Percentiles rank a stretch among this genome's conserved stretches.
These are phyloP conservation scores for Backusella liffmaniae DNA, from an alignment of 192 early-diverging fungal genomes.

Conservation along the genomic window DNA sequence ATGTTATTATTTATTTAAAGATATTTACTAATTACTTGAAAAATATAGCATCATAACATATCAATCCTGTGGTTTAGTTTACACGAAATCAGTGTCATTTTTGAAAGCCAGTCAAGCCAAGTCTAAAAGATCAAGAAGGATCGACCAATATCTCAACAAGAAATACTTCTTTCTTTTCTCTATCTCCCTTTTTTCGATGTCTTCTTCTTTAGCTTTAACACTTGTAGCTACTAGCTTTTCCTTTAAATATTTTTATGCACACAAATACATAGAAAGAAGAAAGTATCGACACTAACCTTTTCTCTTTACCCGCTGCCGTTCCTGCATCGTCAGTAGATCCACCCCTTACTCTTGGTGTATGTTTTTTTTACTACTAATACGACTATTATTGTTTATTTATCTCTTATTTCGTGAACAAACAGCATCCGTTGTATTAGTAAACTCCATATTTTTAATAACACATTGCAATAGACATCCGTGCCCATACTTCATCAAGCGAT, in stretches of 20 bases:
- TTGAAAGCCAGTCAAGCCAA: constrained; percentile 20
- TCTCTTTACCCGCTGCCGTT: not conserved
- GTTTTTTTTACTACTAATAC: not conserved
- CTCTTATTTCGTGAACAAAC: not conserved
- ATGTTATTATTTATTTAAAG: too few species aligned
- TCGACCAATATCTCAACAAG: not conserved
- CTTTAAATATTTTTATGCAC: not conserved
- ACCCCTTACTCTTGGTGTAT: not conserved
- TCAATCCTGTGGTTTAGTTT: not conserved
- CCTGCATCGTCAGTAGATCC: not conserved
- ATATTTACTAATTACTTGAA: too few species aligned
- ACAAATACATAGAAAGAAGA: not conserved
- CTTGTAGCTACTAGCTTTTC: not conserved
- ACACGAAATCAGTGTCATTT: not conserved
- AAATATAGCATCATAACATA: too few species aligned
- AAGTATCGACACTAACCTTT: not conserved
- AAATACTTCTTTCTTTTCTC: not conserved
- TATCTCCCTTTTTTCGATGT: not conserved
- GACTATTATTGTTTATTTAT: not conserved
- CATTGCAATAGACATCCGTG: not conserved
- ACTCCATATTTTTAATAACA: not conserved
- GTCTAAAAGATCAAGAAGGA: constrained; percentile 13
- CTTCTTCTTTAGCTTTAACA: not conserved
- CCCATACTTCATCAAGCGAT: not conserved
- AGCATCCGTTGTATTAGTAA: not conserved